Percentiles rank a stretch among this genome's conserved stretches.
phyloP scores from a whole-genome alignment of 2,329 filamentous ascomycete species.

The Pyrenochaeta sp. region DNA sequence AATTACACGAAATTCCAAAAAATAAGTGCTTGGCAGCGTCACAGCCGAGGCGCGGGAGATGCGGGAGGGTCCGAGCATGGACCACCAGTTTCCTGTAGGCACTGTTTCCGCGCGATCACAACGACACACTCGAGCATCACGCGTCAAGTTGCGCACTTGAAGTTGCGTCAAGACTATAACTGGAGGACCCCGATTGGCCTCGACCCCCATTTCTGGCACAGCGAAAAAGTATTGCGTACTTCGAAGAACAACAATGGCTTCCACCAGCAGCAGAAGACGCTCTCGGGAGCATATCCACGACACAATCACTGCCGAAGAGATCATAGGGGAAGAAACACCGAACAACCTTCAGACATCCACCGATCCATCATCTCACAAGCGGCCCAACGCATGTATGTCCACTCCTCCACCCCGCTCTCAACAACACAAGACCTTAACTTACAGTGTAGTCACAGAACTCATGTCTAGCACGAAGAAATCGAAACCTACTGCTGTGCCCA shows the following conservation, averaged over 20 bases:
- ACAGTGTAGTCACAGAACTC: constrained; percentile 56
- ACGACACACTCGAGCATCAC: background rate
- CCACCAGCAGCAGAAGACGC: constrained; percentile 4
- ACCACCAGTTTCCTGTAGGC: constrained; percentile 8
- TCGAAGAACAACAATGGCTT: constrained; percentile 8
- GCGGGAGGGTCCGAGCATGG: constrained; percentile 15
- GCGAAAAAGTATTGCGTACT: background rate
- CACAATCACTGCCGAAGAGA: constrained; percentile 32
- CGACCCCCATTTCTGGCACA: background rate
- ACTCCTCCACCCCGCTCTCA: background rate
- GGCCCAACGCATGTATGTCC: constrained; percentile 50
- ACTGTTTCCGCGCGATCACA: background rate
- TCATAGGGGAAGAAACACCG: constrained; percentile 19
- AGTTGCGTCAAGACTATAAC: background rate
- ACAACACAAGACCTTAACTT: constrained; percentile 24
- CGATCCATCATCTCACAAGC: constrained; percentile 25
- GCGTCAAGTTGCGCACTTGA: background rate
- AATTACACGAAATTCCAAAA: constrained; percentile 22
- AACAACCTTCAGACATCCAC: constrained; percentile 5
- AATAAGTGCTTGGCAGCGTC: constrained; percentile 20
- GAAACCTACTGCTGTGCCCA: constrained; percentile 30
- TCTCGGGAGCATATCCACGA: constrained; percentile 18
- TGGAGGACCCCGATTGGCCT: background rate
- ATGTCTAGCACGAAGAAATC: constrained; percentile 53
- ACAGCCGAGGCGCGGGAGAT: constrained; percentile 3